Evolutionary conservation across 176 grass and related monocot genomes (phyloP).

Genomic region (Neostapfia colusana): DNA sequence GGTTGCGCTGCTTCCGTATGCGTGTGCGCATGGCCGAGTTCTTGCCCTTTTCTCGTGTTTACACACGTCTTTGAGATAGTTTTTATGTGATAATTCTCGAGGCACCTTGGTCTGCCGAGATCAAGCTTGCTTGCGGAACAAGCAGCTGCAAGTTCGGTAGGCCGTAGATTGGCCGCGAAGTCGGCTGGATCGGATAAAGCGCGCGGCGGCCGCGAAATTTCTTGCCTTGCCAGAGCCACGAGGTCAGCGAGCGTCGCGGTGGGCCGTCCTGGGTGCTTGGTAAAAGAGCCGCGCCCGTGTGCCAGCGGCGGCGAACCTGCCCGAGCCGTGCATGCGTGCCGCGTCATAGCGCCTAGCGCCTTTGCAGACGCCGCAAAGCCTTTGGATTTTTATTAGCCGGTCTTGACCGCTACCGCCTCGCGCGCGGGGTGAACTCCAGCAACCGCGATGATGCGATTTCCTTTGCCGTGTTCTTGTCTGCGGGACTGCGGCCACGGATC

Average conservation of each 20-base stretch:
- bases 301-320: neutral
- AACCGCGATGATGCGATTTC: too few relatives aligned
- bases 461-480: too few relatives aligned
- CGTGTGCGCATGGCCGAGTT: neutral
- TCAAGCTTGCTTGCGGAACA: slow-evolving; percentile 31
- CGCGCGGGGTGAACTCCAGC: too few relatives aligned
- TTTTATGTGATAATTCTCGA: neutral
- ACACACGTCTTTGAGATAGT: neutral
- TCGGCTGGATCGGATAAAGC: neutral
- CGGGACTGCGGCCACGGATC: too few relatives aligned
- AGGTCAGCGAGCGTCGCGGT: neutral
- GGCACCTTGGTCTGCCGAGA: neutral
- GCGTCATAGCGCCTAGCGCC: too few relatives aligned
- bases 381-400: too few relatives aligned
- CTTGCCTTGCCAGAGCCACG: neutral
- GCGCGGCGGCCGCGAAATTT: too few relatives aligned
- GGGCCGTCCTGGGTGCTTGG: neutral
- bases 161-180: slow-evolving; percentile 6
- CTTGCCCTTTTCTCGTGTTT: neutral
- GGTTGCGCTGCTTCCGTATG: neutral
- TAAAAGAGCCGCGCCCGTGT: neutral
- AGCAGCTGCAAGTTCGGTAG: slow-evolving; percentile 19
- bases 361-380: too few relatives aligned
- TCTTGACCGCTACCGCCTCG: too few relatives aligned
- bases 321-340: neutral